A percentile compares a stretch with the other conserved stretches of the same genome.
Conservation (phyloP, 2,329 filamentous ascomycete species). For the Epichloe aotearoae region DNA sequence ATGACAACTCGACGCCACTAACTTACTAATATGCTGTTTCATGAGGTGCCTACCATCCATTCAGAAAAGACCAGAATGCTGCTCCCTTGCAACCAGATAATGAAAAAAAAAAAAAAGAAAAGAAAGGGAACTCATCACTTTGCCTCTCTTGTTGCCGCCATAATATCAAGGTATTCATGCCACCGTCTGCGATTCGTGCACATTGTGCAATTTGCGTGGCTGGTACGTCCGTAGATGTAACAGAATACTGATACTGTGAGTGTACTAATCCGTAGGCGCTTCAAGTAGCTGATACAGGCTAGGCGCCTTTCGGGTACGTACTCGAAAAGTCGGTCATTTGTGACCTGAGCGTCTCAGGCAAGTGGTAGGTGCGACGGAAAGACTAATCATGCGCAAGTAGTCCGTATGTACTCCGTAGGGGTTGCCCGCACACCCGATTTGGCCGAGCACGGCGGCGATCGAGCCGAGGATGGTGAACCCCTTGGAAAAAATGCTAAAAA, state of each 20-base stretch:
- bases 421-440: background rate
- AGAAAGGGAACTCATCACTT: background rate
- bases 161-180: background rate
- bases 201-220: conserved; percentile 4
- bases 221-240: background rate
- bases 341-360: background rate
- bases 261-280: background rate
- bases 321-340: background rate
- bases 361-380: conserved; percentile 2
- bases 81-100: too few species aligned
- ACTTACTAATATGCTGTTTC: too few species aligned
- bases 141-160: background rate
- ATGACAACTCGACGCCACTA: too few species aligned
- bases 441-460: background rate
- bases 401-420: background rate
- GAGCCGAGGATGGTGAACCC: background rate
- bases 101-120: too few species aligned
- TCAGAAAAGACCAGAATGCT: too few species aligned
- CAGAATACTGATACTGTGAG: background rate
- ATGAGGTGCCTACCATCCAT: too few species aligned
- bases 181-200: conserved; percentile 6
- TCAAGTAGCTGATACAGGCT: background rate
- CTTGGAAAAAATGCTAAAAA: too few species aligned
- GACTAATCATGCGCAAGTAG: background rate
- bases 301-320: background rate